phyloP scores from a whole-genome alignment of 1,139 yeast genomes.

The Hyphopichia buzzinii region DNA sequence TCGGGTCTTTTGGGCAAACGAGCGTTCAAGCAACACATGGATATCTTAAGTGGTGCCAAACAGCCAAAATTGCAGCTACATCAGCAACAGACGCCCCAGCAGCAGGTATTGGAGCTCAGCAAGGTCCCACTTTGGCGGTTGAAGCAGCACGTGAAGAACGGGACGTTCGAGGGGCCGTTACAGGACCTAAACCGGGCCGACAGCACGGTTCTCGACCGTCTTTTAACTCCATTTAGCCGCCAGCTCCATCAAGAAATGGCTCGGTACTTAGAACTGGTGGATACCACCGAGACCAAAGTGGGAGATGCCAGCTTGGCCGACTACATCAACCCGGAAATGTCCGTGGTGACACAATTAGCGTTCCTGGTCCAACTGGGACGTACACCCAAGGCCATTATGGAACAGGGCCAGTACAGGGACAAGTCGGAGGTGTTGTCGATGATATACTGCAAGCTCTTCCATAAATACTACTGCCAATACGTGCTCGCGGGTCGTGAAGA shows the following conservation, averaged over 20 bases:
- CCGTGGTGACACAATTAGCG: slow-evolving; percentile 18
- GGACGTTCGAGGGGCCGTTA: not conserved
- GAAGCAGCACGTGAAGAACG: not conserved
- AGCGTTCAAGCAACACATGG: not conserved
- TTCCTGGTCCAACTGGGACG: slow-evolving; percentile 16
- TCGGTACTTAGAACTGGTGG: slow-evolving; percentile 2
- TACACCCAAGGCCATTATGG: slow-evolving; percentile 19
- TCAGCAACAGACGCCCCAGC: not conserved
- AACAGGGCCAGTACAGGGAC: slow-evolving; percentile 14
- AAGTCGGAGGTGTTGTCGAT: slow-evolving; percentile 18
- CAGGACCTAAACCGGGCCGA: not conserved
- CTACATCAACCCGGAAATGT: slow-evolving; percentile 30
- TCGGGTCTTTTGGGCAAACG: not conserved
- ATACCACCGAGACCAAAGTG: slow-evolving; percentile 5
- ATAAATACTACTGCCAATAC: slow-evolving; percentile 19
- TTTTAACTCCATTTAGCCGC: not conserved
- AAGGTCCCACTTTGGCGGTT: slow-evolving; percentile 4
- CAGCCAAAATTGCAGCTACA: not conserved
- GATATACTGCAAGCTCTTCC: slow-evolving; percentile 23
- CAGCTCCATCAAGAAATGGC: not conserved
- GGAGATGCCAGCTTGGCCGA: slow-evolving; percentile 14
- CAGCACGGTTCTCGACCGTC: not conserved
- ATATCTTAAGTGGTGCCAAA: not conserved
- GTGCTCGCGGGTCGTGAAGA: not conserved
- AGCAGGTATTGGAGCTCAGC: slow-evolving; percentile 3